Percentiles rank a stretch among this genome's conserved stretches.
phyloP scores from a whole-genome alignment of 495 filamentous ascomycete genomes.

The Glonium stellatum region DNA sequence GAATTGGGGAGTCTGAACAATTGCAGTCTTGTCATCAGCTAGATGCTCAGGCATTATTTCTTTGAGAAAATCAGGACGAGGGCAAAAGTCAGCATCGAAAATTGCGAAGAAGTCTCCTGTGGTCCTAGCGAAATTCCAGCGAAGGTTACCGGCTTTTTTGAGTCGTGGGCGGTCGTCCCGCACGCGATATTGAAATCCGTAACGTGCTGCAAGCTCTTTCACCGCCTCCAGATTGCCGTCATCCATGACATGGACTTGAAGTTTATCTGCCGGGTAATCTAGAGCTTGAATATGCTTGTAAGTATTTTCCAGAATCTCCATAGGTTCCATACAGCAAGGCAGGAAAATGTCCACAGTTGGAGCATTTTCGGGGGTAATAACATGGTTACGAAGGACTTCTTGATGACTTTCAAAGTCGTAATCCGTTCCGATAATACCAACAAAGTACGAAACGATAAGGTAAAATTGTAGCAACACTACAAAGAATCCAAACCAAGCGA shows the following conservation, averaged over 20 bases:
- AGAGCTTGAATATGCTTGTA: conserved; percentile 27
- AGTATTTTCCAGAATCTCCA: conserved; percentile 31
- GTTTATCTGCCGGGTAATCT: conserved; percentile 22
- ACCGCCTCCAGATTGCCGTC: conserved; percentile 27
- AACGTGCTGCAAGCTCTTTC: conserved; percentile 23
- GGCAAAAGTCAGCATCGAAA: conserved; percentile 34
- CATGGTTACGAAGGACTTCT: conserved; percentile 16
- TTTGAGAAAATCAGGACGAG: conserved; percentile 29
- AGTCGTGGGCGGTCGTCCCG: conserved; percentile 28
- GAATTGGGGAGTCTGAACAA: conserved; percentile 31
- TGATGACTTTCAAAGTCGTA: conserved; percentile 27
- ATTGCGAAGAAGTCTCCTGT: conserved; percentile 30
- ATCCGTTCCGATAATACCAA: conserved; percentile 25
- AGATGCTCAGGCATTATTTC: conserved; percentile 28
- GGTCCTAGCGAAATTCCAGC: conserved; percentile 29
- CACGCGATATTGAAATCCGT: conserved; percentile 26
- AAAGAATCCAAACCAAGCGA: conserved; percentile 26
- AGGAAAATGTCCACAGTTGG: conserved; percentile 33
- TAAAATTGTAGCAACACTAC: conserved; percentile 27
- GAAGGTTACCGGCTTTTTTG: conserved; percentile 32
- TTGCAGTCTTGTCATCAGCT: conserved; percentile 24
- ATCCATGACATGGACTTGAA: conserved; percentile 30
- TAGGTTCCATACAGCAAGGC: conserved; percentile 31
- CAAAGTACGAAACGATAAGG: conserved; percentile 27
- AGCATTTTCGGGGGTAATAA: conserved; percentile 11